Percentiles rank a stretch among this genome's conserved stretches.
These are phyloP conservation scores for Aspergillus panamensis DNA, from an alignment of 495 filamentous ascomycete species.

Conservation along the genomic window DNA sequence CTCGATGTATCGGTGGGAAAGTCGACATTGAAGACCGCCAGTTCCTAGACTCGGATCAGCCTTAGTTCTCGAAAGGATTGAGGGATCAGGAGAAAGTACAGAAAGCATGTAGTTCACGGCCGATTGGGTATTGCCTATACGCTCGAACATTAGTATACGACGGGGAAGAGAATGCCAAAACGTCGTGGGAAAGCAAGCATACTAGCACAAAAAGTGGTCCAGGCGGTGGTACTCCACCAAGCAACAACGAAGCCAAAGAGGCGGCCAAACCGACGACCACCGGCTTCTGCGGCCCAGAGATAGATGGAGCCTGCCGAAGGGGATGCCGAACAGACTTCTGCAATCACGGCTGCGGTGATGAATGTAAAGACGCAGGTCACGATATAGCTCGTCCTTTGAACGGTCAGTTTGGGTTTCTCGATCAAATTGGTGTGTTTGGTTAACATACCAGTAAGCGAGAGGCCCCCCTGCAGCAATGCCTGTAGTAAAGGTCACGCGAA, in stretches of 20 bases:
- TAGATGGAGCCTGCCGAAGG: conserved; percentile 56
- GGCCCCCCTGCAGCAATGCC: conserved; percentile 55
- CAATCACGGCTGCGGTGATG: conserved; percentile 55
- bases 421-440: background rate
- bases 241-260: conserved; percentile 54
- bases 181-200: too few relatives aligned
- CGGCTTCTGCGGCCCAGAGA: conserved; percentile 55
- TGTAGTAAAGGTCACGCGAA: conserved; percentile 54
- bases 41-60: too few relatives aligned
- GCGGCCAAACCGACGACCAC: conserved; percentile 50
- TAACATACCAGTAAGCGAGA: conserved; percentile 49
- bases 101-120: conserved; percentile 55
- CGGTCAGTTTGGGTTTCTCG: background rate
- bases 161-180: too few relatives aligned
- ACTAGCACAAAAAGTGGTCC: conserved; percentile 55
- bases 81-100: too few relatives aligned
- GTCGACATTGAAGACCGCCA: conserved; percentile 50
- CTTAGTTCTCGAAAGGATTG: too few relatives aligned
- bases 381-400: conserved; percentile 51
- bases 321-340: conserved; percentile 55
- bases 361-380: conserved; percentile 54
- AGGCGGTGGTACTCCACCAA: conserved; percentile 59
- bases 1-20: conserved; percentile 45
- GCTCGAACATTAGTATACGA: too few relatives aligned
- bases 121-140: conserved; percentile 53